These are phyloP conservation scores for Corylus americana DNA, from an alignment of 306 rosid species.

Conservation along the genomic window DNA sequence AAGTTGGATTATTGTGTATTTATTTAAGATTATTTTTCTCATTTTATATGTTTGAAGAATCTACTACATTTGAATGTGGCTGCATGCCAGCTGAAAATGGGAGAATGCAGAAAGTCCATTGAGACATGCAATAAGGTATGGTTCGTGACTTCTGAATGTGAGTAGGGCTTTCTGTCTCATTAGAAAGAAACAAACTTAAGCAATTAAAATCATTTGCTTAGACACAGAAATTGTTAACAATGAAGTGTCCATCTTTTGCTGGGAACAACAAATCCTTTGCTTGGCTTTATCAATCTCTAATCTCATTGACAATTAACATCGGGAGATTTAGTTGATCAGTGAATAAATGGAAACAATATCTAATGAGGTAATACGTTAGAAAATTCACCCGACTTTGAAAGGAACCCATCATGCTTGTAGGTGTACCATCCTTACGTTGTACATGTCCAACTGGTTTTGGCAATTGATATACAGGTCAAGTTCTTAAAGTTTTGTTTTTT, in stretches of 20 bases:
- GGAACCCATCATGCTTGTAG: neutral
- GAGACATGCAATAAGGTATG: slow-evolving; percentile 93
- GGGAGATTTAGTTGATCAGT: neutral
- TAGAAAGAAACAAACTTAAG: neutral
- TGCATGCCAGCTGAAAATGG: slow-evolving; percentile 81
- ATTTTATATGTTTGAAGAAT: slow-evolving; percentile 57
- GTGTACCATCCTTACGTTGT: neutral
- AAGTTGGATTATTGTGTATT: slow-evolving; percentile 3
- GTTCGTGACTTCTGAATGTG: slow-evolving; percentile 16
- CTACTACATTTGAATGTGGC: slow-evolving; percentile 82
- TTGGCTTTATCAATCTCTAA: neutral
- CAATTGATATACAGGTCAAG: neutral
- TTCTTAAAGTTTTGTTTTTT: slow-evolving; percentile 15
- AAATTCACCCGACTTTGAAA: neutral
- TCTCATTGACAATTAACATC: neutral
- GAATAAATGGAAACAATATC: neutral
- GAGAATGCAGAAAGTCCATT: slow-evolving; percentile 81
- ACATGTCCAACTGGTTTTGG: neutral
- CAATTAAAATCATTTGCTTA: neutral
- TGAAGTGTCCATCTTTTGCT: neutral
- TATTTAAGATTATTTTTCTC: slow-evolving; percentile 28
- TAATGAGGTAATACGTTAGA: neutral
- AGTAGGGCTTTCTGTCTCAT: slow-evolving; percentile 20
- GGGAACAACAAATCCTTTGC: neutral
- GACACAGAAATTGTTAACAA: neutral